Conservation (phyloP, 345 rosid species). For the Alliaria petiolata region DNA sequence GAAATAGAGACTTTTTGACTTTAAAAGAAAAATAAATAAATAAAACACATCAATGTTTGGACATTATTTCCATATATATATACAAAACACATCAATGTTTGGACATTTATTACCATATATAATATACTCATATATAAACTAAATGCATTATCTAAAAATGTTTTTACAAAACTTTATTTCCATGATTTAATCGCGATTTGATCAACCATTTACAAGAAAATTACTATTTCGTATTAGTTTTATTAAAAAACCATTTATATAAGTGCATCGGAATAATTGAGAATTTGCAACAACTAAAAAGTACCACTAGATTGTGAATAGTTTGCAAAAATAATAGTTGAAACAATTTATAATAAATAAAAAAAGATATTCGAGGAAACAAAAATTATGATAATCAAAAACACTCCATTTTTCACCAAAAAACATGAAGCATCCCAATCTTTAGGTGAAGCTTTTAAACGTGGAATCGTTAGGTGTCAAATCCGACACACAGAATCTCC, state of each 20-base stretch:
- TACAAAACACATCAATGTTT: too few species aligned
- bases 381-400: slow-evolving; percentile 23
- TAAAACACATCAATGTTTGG: neutral
- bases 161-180: too few species aligned
- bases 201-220: neutral
- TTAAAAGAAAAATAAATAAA: neutral
- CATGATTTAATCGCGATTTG: too few species aligned
- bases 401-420: too few species aligned
- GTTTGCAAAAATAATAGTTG: too few species aligned
- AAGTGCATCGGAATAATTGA: neutral
- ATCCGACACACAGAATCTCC: slow-evolving; percentile 40
- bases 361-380: too few species aligned
- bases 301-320: too few species aligned
- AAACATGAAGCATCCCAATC: neutral
- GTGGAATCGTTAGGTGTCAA: neutral
- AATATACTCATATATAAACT: too few species aligned
- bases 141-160: neutral
- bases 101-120: too few species aligned
- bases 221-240: neutral
- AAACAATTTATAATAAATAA: too few species aligned
- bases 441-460: neutral
- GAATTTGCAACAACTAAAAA: too few species aligned
- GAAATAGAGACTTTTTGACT: neutral
- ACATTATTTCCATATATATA: neutral
- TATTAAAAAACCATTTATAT: neutral